Conservation (phyloP, 225 moss, liverwort and hornwort genomes). For the Physcomitrium patens region DNA sequence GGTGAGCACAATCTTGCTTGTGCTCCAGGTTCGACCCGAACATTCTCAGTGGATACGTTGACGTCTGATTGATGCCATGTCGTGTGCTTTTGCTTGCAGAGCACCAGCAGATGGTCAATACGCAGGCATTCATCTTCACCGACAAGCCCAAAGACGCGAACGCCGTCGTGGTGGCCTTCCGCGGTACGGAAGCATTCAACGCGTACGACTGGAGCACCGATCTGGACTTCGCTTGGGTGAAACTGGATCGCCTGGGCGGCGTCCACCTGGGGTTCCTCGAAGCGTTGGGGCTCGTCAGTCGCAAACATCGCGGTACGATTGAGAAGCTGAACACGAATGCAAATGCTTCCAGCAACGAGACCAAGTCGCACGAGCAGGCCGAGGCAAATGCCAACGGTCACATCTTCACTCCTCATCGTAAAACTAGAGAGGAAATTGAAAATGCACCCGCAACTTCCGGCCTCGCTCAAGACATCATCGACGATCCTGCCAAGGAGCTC, state of each 20-base stretch:
- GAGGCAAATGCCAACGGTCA: not conserved
- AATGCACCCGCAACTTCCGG: constrained; percentile 18
- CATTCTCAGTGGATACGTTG: too few relatives aligned
- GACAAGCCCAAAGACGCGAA: constrained; percentile 52
- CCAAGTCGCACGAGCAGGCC: not conserved
- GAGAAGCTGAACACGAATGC: constrained; percentile 12
- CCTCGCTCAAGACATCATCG: constrained; percentile 26
- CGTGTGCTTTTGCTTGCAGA: constrained; percentile 30
- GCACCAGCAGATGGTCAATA: constrained; percentile 41
- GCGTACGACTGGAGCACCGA: constrained; percentile 76
- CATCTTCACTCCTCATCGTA: constrained; percentile 13
- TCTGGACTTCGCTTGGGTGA: constrained; percentile 65
- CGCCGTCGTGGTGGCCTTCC: constrained; percentile 65
- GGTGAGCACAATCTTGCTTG: constrained; percentile 30
- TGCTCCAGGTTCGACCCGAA: too few relatives aligned
- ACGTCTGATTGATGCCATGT: too few relatives aligned
- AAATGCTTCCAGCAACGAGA: not conserved
- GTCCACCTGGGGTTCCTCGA: constrained; percentile 72
- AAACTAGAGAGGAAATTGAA: not conserved
- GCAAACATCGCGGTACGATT: constrained; percentile 40
- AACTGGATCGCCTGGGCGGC: constrained; percentile 34
- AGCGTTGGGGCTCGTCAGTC: constrained; percentile 58
- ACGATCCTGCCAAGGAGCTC: constrained; percentile 24
- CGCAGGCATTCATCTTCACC: constrained; percentile 54
- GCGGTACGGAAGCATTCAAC: constrained; percentile 68